Conservation (phyloP, 139 green algal species). For the Yamagishiella unicocca region DNA sequence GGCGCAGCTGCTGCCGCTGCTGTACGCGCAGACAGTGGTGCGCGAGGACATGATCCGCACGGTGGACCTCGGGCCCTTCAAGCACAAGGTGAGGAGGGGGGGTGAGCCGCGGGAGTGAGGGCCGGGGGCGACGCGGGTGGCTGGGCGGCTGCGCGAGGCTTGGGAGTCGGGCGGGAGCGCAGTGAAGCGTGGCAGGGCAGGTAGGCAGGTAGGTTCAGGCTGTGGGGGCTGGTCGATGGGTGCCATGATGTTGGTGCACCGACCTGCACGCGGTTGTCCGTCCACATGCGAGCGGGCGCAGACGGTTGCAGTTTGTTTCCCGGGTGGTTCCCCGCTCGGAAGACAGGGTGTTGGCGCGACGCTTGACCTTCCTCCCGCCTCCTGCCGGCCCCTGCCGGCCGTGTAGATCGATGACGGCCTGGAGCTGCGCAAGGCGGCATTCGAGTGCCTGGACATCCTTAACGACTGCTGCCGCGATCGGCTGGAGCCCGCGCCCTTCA, state of each 20-base stretch:
- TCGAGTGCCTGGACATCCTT: constrained; percentile 95
- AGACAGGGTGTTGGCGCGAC: too few species aligned
- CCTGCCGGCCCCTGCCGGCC: background rate
- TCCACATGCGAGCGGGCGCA: too few species aligned
- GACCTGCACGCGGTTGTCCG: too few species aligned
- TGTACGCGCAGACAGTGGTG: constrained; percentile 90
- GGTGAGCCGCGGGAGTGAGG: background rate
- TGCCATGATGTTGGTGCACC: too few species aligned
- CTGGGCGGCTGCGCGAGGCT: background rate
- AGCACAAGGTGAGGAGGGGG: constrained; percentile 69
- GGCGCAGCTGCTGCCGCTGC: constrained; percentile 78
- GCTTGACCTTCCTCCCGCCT: background rate
- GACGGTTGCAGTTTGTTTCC: too few species aligned
- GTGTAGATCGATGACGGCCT: constrained; percentile 95
- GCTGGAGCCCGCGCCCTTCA: constrained; percentile 60
- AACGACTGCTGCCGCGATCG: constrained; percentile 67
- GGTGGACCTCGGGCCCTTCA: constrained; percentile 96
- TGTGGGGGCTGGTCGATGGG: too few species aligned
- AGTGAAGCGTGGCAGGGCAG: too few species aligned
- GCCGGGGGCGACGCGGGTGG: background rate
- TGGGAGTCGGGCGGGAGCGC: too few species aligned
- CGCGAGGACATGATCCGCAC: constrained; percentile 80
- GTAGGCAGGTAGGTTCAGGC: too few species aligned
- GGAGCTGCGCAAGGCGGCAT: constrained; percentile 96
- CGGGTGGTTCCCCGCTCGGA: too few species aligned